Percentiles rank a stretch among this genome's conserved stretches.
These are phyloP conservation scores for Hanseniaspora occidentalis DNA, from an alignment of 805 yeast genomes.

Conservation along the genomic window DNA sequence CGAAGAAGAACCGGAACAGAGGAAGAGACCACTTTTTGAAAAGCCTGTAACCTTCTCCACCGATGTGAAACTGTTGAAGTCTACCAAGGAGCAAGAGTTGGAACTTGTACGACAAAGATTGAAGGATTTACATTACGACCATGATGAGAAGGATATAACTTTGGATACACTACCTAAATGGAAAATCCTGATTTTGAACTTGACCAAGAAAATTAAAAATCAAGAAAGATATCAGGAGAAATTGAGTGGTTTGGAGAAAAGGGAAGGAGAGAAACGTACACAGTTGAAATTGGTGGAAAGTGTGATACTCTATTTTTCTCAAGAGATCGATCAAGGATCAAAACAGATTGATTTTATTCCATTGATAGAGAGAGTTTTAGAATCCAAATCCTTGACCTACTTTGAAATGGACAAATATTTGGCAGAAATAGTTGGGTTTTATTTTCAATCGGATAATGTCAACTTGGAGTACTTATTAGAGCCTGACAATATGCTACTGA, in stretches of 20 bases:
- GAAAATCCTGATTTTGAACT: background rate
- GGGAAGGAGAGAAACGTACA: too few species aligned
- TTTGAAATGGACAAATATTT: background rate
- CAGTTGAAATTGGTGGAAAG: too few species aligned
- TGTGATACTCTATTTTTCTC: too few species aligned
- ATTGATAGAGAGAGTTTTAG: too few species aligned
- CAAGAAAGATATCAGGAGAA: background rate
- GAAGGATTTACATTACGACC: background rate
- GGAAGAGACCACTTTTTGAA: constrained; percentile 7
- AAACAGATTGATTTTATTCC: too few species aligned
- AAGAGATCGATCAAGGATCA: too few species aligned
- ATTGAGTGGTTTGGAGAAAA: too few species aligned
- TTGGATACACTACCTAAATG: background rate
- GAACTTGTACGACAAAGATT: background rate
- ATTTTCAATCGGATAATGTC: too few species aligned
- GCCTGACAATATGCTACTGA: too few species aligned
- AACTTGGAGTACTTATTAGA: too few species aligned
- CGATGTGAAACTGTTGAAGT: constrained; percentile 2
- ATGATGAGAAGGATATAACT: background rate
- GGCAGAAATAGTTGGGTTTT: background rate
- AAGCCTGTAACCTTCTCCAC: background rate
- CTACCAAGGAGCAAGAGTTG: constrained; percentile 1
- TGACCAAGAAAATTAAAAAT: background rate
- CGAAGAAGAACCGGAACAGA: constrained; percentile 4
- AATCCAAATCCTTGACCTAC: too few species aligned